These are phyloP conservation scores for Mortierella sp. DNA, from an alignment of 371 early-diverging fungal species.

Conservation along the genomic window DNA sequence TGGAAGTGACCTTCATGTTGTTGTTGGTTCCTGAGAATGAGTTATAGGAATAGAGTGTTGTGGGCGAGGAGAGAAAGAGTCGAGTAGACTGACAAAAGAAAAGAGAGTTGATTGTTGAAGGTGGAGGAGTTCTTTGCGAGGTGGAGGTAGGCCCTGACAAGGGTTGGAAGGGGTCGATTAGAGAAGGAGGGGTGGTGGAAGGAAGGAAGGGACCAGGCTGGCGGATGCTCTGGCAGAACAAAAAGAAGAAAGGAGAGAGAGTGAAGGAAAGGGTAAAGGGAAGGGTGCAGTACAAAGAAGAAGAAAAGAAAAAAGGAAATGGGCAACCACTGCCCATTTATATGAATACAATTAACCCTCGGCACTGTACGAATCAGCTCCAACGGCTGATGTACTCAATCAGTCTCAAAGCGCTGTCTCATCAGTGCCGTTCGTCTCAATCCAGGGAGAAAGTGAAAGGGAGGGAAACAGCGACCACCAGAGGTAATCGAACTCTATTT, in stretches of 20 bases:
- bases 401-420: too few species aligned
- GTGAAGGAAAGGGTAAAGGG: constrained; percentile 41
- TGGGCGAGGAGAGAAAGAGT: too few species aligned
- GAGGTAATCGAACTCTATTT: constrained; percentile 5
- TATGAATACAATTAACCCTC: neutral
- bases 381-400: neutral
- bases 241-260: neutral
- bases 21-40: neutral
- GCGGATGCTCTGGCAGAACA: neutral
- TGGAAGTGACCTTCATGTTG: constrained; percentile 40
- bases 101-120: constrained; percentile 17
- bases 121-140: neutral
- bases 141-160: constrained; percentile 15
- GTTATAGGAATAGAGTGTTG: neutral
- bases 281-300: neutral
- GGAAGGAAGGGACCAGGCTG: constrained; percentile 24
- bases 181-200: neutral
- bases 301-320: neutral
- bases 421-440: neutral
- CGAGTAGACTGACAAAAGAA: neutral
- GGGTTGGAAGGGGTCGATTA: constrained; percentile 24
- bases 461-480: neutral
- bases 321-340: neutral
- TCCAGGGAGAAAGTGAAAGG: neutral
- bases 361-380: neutral